A percentile compares a stretch with the other conserved stretches of the same genome.
Conservation (phyloP, 768 basidiomycete genomes). For the Leccinum imitatum region DNA sequence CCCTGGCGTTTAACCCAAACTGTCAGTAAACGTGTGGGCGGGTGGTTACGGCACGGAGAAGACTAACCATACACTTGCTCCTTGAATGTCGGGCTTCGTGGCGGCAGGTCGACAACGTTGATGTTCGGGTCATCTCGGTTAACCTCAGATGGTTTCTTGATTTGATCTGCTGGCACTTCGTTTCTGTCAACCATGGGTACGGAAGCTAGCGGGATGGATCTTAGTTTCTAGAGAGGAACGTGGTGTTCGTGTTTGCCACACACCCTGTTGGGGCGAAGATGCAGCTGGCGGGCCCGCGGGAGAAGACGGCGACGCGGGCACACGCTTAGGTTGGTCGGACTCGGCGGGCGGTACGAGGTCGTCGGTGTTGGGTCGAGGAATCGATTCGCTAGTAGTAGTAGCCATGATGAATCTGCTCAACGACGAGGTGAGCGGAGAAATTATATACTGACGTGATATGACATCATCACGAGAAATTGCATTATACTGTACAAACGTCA, state of each 20-base stretch:
- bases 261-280: constrained; percentile 36
- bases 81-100: constrained; percentile 49
- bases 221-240: neutral
- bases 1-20: constrained; percentile 15
- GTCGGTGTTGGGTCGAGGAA: neutral
- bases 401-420: constrained; percentile 3
- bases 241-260: neutral
- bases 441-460: constrained; percentile 21
- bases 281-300: constrained; percentile 27
- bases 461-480: constrained; percentile 16
- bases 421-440: neutral
- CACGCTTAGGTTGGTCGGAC: constrained; percentile 2
- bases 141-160: constrained; percentile 20
- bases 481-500: neutral
- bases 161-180: constrained; percentile 32
- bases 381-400: constrained; percentile 2
- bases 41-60: neutral
- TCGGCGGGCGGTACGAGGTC: constrained; percentile 3
- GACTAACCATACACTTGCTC: constrained; percentile 55
- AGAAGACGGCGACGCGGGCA: constrained; percentile 21
- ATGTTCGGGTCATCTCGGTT: constrained; percentile 25
- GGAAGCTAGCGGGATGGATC: constrained; percentile 27
- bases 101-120: constrained; percentile 26
- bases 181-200: constrained; percentile 37
- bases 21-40: neutral